Conservation (phyloP, 1,284 basidiomycete species). For the Exobasidium rhododendri region DNA sequence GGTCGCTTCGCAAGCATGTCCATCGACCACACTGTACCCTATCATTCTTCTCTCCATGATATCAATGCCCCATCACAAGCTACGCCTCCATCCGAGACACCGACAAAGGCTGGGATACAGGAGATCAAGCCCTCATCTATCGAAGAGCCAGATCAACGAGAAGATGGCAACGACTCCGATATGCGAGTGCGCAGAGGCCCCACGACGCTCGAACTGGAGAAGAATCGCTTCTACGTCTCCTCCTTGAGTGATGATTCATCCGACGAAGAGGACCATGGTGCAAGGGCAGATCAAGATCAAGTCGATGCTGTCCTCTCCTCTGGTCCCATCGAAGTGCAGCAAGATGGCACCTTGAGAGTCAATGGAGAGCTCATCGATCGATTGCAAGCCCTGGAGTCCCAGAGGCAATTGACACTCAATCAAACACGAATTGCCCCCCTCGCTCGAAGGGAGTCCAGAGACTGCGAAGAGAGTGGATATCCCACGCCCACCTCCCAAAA, state of each 20-base stretch:
- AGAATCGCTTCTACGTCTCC: slow-evolving; percentile 11
- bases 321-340: neutral
- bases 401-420: neutral
- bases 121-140: neutral
- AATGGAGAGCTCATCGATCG: slow-evolving; percentile 8
- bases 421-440: neutral
- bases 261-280: slow-evolving; percentile 5
- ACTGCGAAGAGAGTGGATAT: neutral
- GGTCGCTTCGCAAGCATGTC: slow-evolving; percentile 13
- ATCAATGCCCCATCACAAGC: neutral
- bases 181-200: slow-evolving; percentile 9
- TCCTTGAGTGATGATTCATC: slow-evolving; percentile 9
- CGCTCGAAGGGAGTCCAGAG: neutral
- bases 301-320: slow-evolving; percentile 6
- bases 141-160: neutral
- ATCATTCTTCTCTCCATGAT: neutral
- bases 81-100: neutral
- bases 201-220: neutral
- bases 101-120: neutral
- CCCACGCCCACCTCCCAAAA: slow-evolving; percentile 3
- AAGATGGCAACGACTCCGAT: neutral
- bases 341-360: neutral
- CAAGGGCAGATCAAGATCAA: neutral
- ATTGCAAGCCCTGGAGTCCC: slow-evolving; percentile 6
- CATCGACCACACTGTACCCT: neutral